These are phyloP conservation scores for Mycosphaerella sp. DNA, from an alignment of 2,329 filamentous ascomycete species.

Conservation along the genomic window DNA sequence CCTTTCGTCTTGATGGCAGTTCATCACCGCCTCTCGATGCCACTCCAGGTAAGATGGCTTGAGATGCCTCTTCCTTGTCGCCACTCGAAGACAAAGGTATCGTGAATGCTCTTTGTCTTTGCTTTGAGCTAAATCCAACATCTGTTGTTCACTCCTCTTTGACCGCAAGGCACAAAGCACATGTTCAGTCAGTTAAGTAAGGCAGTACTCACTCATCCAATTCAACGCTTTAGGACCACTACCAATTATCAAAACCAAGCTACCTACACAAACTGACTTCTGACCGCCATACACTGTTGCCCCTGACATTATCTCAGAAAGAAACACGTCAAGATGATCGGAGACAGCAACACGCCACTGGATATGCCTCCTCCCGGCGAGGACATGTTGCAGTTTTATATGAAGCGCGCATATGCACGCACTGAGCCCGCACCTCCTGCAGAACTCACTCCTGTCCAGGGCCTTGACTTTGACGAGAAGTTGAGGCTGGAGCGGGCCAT, in stretches of 20 bases:
- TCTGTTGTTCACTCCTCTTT: too few relatives aligned
- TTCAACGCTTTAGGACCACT: neutral
- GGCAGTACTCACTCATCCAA: neutral
- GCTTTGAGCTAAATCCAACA: too few relatives aligned
- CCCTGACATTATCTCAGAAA: neutral
- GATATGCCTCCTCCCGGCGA: slow-evolving; percentile 13
- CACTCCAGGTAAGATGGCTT: too few relatives aligned
- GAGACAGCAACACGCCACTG: neutral
- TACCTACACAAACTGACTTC: neutral
- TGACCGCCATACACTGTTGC: neutral
- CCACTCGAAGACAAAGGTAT: too few relatives aligned
- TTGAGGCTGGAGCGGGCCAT: slow-evolving; percentile 11
- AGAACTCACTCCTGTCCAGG: neutral
- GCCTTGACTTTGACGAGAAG: neutral
- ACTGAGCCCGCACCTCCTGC: slow-evolving; percentile 1
- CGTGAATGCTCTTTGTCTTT: too few relatives aligned
- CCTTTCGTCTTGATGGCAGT: too few relatives aligned
- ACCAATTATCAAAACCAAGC: neutral
- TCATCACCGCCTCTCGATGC: too few relatives aligned
- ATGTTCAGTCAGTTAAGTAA: too few relatives aligned
- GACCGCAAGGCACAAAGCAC: too few relatives aligned
- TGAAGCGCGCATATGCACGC: slow-evolving; percentile 13
- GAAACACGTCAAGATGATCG: slow-evolving; percentile 4
- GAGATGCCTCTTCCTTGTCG: too few relatives aligned
- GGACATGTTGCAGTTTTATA: slow-evolving; percentile 11